Evolutionary conservation across 345 rosid genomes (phyloP), one percentile per base, ranked within the genome.

Genomic region (Reutealis trisperma): DNA sequence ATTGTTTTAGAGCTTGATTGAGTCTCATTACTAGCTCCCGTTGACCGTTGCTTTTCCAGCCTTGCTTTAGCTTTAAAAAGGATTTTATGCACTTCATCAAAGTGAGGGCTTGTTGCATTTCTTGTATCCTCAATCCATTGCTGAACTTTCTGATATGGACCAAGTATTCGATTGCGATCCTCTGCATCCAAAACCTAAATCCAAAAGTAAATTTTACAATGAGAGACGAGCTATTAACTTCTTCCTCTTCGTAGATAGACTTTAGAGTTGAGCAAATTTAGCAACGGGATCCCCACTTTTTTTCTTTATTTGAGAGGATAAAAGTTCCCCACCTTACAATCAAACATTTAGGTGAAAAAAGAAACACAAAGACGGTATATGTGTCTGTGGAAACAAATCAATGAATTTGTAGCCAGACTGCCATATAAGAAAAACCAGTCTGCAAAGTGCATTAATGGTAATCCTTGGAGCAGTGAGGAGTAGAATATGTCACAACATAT

Each of bases 81-180:
- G 77, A 67, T 34, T 63, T 88, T 69, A 76, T 91, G 93, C 64
- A 89, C 93, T 75, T 87, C 94, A 71, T 92, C 92, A 78, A 94
- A 94, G 80, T 91, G 89, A 62, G 97, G 96, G 64, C 74, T 82
- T 1, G 92, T 90, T 30, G 93, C 93, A 21, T 82, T 84, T 77
- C 81, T 92, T 24, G 95, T 91, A 77, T 78, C 79, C 80, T 88
- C 92, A 63, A 93, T 83, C 98, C 98, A 94, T 67, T 89, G 84
- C 71, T 82, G 85, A 64, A 94, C 92, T 86, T 89, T 91, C 84
- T 88, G 85, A 77, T 86, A 77, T 14, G 94, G 94, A 78, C 85
- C 84, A 0, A 93, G 79, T 67, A 92, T 61, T 72, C 89, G 82
- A 57, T 73, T 34, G 18, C 87, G 88, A 71, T 87, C 94, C 83